Conservation (phyloP, 257 asterid species). For the Przewalskia tangutica region DNA sequence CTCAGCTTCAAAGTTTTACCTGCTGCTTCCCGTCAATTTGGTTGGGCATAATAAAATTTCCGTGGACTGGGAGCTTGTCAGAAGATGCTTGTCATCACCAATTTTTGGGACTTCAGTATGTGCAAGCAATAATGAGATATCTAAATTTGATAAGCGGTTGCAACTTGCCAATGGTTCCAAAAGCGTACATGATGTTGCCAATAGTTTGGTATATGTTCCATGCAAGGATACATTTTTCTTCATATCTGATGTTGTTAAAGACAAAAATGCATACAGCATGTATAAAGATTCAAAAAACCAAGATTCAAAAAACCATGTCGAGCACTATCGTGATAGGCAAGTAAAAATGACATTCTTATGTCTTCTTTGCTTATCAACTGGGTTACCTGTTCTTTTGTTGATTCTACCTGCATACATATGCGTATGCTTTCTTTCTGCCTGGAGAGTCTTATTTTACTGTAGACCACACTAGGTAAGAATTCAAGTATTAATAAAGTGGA, state of each 20-base stretch:
- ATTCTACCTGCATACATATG: not conserved
- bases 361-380: not conserved
- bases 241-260: constrained; percentile 51
- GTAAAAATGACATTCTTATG: constrained; percentile 10
- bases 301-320: constrained; percentile 44
- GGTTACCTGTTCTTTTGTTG: not conserved
- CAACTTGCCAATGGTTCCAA: constrained; percentile 68
- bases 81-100: constrained; percentile 78
- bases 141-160: constrained; percentile 29
- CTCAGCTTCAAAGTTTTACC: constrained; percentile 54
- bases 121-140: constrained; percentile 20
- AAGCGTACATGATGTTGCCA: constrained; percentile 42
- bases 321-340: constrained; percentile 64
- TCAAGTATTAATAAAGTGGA: not conserved
- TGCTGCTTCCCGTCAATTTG: constrained; percentile 64
- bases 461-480: not conserved
- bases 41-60: constrained; percentile 32
- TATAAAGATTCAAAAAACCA: constrained; percentile 42
- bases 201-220: constrained; percentile 84
- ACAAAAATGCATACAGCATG: constrained; percentile 44
- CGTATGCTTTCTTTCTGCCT: not conserved
- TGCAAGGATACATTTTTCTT: constrained; percentile 63
- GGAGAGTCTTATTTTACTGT: not conserved
- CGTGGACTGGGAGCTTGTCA: constrained; percentile 73
- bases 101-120: constrained; percentile 38